phyloP scores from a whole-genome alignment of 176 grass and related monocot genomes.

The Triticum dicoccoides region DNA sequence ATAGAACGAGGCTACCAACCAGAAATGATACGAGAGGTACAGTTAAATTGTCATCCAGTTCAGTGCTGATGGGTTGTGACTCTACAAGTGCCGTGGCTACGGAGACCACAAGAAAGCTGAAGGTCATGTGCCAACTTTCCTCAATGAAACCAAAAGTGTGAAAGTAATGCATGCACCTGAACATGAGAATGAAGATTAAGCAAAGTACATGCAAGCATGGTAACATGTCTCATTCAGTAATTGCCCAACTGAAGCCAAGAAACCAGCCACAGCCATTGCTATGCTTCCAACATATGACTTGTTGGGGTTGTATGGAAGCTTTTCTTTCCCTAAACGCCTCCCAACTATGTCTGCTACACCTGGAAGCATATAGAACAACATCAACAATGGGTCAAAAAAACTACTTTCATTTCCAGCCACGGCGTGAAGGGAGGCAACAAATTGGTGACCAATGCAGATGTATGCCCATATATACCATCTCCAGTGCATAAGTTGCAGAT shows the following conservation, averaged over 20 bases:
- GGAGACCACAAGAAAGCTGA: constrained; percentile 63
- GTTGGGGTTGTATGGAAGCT: constrained; percentile 73
- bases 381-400: not conserved
- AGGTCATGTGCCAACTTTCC: constrained; percentile 63
- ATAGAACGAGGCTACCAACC: constrained; percentile 62
- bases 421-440: not conserved
- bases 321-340: constrained; percentile 65
- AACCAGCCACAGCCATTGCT: constrained; percentile 63
- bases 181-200: not conserved
- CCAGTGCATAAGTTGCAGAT: constrained; percentile 91
- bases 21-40: constrained; percentile 67
- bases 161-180: constrained; percentile 93
- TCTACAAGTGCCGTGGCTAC: constrained; percentile 53
- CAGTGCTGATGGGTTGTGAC: constrained; percentile 67
- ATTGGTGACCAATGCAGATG: not conserved
- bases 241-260: constrained; percentile 84
- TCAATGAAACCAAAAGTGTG: constrained; percentile 77
- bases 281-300: constrained; percentile 85
- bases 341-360: constrained; percentile 88
- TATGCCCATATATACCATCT: constrained; percentile 50
- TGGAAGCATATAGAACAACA: constrained; percentile 29
- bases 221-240: not conserved
- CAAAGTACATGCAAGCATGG: not conserved
- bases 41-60: constrained; percentile 85
- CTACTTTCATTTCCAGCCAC: not conserved